These are phyloP conservation scores for Trametes punicea DNA, from an alignment of 768 basidiomycete species.

Conservation along the genomic window DNA sequence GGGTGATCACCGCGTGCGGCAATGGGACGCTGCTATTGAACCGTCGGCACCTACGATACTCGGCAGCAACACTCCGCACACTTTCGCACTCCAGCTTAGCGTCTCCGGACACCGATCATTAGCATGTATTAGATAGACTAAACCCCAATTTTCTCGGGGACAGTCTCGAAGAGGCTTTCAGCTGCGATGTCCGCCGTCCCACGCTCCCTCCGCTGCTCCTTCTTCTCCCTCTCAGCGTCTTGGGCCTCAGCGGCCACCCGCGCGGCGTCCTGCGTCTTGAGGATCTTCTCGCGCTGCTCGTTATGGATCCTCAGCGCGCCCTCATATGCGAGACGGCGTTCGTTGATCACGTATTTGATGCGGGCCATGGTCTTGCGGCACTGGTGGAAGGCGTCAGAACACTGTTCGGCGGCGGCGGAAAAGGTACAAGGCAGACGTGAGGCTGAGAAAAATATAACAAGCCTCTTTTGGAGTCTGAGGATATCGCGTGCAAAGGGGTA, in stretches of 20 bases:
- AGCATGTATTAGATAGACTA: neutral
- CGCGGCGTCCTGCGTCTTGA: constrained; percentile 9
- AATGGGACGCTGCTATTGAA: no score
- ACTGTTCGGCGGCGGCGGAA: no score
- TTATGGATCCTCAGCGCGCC: constrained; percentile 44
- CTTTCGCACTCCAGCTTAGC: no score
- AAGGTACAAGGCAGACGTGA: no score
- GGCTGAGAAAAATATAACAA: no score
- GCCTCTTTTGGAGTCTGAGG: no score
- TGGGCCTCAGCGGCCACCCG: constrained; percentile 14
- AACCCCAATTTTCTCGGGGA: neutral
- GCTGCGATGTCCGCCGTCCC: constrained; percentile 16
- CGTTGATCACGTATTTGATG: constrained; percentile 89
- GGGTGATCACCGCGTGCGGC: no score
- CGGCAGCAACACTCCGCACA: no score
- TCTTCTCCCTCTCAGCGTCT: constrained; percentile 14
- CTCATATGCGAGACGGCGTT: constrained; percentile 82
- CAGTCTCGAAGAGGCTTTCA: constrained; percentile 23
- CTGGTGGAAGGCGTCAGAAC: constrained; percentile 36
- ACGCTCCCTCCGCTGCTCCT: constrained; percentile 13
- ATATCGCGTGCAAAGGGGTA: no score
- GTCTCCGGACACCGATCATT: no score
- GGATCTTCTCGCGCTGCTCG: constrained; percentile 17
- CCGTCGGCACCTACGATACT: no score
- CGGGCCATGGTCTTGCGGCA: constrained; percentile 95